Percentiles rank a stretch among this genome's conserved stretches.
phyloP scores from a whole-genome alignment of 2,329 filamentous ascomycete species.

The Coniella lustricola region DNA sequence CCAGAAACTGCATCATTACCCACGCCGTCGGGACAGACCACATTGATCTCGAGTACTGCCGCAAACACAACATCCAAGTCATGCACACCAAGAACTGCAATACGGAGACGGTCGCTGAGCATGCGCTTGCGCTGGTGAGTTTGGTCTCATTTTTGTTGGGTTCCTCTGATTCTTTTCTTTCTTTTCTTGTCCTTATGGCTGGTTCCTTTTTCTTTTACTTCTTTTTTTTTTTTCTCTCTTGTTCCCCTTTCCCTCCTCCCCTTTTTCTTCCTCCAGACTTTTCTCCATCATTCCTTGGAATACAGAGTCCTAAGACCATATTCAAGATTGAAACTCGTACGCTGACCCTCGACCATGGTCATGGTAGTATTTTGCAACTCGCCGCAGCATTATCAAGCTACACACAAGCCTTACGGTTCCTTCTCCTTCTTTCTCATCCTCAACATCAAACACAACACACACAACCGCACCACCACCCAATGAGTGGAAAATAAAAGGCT shows the following conservation, averaged over 20 bases:
- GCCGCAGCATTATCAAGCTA: slow-evolving; percentile 18
- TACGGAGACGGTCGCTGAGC: slow-evolving; percentile 20
- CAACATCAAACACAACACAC: slow-evolving; percentile 4
- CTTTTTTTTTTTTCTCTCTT: too few relatives aligned
- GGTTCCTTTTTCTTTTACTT: too few relatives aligned
- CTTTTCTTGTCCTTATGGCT: too few relatives aligned
- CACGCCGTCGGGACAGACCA: slow-evolving; percentile 21
- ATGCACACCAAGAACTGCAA: slow-evolving; percentile 19
- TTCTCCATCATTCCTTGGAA: too few relatives aligned
- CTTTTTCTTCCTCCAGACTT: neutral
- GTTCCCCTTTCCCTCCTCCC: neutral
- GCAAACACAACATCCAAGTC: slow-evolving; percentile 18
- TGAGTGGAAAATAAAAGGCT: slow-evolving; percentile 14
- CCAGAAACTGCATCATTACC: slow-evolving; percentile 21
- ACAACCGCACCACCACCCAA: slow-evolving; percentile 8
- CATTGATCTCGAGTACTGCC: slow-evolving; percentile 20
- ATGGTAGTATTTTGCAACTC: slow-evolving; percentile 18
- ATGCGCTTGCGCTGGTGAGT: slow-evolving; percentile 18
- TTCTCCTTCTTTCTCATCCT: too few relatives aligned
- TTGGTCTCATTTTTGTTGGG: slow-evolving; percentile 4
- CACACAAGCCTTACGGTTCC: slow-evolving; percentile 18
- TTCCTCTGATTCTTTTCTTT: too few relatives aligned
- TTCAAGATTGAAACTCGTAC: too few relatives aligned
- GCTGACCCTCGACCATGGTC: neutral
- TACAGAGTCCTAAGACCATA: too few relatives aligned